A percentile compares a stretch with the other conserved stretches of the same genome.
These are phyloP conservation scores for Lactarius deliciosus DNA, from an alignment of 768 basidiomycete genomes.

Conservation along the genomic window DNA sequence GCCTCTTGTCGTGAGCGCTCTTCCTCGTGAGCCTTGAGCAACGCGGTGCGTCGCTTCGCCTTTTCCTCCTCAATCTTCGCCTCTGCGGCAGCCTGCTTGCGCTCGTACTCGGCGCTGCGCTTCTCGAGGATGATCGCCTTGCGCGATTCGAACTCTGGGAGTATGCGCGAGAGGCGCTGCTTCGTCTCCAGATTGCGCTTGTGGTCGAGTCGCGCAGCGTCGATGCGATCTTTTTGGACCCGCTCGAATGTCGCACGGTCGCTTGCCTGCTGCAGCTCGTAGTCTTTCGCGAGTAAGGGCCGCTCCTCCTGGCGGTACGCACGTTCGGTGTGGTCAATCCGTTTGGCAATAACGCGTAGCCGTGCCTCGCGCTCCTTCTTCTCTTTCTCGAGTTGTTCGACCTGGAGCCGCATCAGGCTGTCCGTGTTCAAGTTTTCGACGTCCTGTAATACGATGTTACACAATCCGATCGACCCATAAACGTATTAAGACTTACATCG, in stretches of 20 bases:
- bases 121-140: slow-evolving; percentile 54
- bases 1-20: slow-evolving; percentile 46
- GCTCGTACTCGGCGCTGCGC: slow-evolving; percentile 64
- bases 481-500: slow-evolving; percentile 46
- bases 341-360: slow-evolving; percentile 79
- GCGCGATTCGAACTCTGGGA: slow-evolving; percentile 61
- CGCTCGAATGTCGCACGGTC: slow-evolving; percentile 71
- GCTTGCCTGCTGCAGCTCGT: slow-evolving; percentile 75
- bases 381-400: slow-evolving; percentile 95
- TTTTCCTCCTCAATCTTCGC: slow-evolving; percentile 85
- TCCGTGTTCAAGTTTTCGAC: slow-evolving; percentile 84
- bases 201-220: slow-evolving; percentile 57
- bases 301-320: slow-evolving; percentile 93
- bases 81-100: slow-evolving; percentile 54
- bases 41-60: slow-evolving; percentile 57
- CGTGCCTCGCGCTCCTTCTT: slow-evolving; percentile 84
- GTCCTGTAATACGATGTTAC: slow-evolving; percentile 46
- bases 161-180: slow-evolving; percentile 67
- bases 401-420: slow-evolving; percentile 84
- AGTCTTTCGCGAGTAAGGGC: slow-evolving; percentile 82
- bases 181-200: slow-evolving; percentile 71
- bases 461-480: not conserved
- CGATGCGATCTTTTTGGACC: slow-evolving; percentile 56
- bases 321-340: slow-evolving; percentile 93
- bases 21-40: slow-evolving; percentile 61